Evolutionary conservation across 2,329 filamentous ascomycete species (phyloP), one percentile per base, ranked within the genome.

Genomic region (Cercospora sp.): DNA sequence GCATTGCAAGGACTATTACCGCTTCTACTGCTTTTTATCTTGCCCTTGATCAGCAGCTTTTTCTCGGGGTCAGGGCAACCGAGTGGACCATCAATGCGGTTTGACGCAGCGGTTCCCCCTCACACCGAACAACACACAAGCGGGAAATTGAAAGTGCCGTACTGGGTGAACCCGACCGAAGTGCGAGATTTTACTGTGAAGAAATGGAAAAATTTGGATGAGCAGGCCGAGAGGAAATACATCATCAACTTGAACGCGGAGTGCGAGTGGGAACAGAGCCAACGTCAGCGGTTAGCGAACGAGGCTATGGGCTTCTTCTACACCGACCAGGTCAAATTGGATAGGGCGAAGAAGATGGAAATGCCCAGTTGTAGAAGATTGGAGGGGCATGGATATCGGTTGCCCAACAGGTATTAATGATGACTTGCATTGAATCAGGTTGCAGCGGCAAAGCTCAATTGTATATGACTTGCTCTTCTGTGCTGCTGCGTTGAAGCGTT

Each of bases 241-340:
- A 83, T 97, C 49, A 85, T 87, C 61, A 84, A 85, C 40, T 80
- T 97, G 63, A 87, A 86, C 60, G 83, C 85, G 66, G 85, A 90
- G 76, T 99, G 95, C 81, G 90, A 94, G 70, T 83, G 84, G 65
- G 94, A 99, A 82, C 82, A 87, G 70, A 81, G 86, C 59, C 82
- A 86, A 62, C 86, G 90, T 79, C 86, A 89, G 76, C 85, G 88
- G 71, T 83, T 93, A 80, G 84, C 89, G 70, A 89, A 97, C 71
- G 90, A 92, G 59, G 93, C 94, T 0, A 88, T 91, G 74, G 94
- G 94, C 3, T 97, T 93, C 91, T 93, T 97, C 77, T 93, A 88
- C 79, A 88, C 89, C 65, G 93, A 97, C 75, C 85, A 88, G 63
- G 89, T 90, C 70, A 93, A 93, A 83, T 88, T 97, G 88, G 87